Percentiles rank a stretch among this genome's conserved stretches.
phyloP scores from a whole-genome alignment of 768 basidiomycete genomes.

The Auricularia sp. region DNA sequence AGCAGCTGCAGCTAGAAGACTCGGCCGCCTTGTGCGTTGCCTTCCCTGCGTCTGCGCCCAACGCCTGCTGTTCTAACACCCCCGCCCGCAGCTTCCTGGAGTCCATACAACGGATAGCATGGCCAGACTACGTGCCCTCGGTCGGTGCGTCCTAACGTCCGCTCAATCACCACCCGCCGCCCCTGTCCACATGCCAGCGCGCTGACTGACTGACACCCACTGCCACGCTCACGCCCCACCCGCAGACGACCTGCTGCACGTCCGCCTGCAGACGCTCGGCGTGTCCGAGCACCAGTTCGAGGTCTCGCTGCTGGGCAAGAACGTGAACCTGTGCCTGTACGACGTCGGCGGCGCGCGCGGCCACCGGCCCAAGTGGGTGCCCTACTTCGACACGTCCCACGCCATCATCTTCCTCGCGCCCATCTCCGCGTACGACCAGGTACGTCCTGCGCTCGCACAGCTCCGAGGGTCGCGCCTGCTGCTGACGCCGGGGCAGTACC shows the following conservation, averaged over 20 bases:
- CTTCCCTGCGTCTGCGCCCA: background rate
- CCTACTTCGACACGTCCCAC: constrained; percentile 71
- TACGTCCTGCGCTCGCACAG: constrained; percentile 19
- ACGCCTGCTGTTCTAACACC: background rate
- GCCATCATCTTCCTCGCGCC: constrained; percentile 84
- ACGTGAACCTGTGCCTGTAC: constrained; percentile 69
- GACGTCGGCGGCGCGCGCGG: constrained; percentile 77
- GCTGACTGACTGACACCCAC: background rate
- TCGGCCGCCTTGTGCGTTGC: constrained; percentile 61
- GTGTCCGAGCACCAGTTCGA: constrained; percentile 70
- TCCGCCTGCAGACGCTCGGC: constrained; percentile 71
- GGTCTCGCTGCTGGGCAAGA: constrained; percentile 49
- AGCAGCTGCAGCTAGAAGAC: constrained; percentile 59
- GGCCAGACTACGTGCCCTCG: constrained; percentile 60
- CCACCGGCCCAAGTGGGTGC: constrained; percentile 75
- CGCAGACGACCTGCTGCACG: constrained; percentile 67
- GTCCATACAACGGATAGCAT: constrained; percentile 52
- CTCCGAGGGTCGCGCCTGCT: background rate
- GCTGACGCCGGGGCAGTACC: constrained; percentile 38
- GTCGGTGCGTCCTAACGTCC: constrained; percentile 37
- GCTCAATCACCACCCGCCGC: background rate
- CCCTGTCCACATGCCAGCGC: constrained; percentile 10
- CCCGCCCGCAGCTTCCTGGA: constrained; percentile 49
- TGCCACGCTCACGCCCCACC: background rate
- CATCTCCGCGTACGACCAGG: constrained; percentile 82